phyloP scores from a whole-genome alignment of 2,329 filamentous ascomycete genomes.

The Neonectria neomacrospora region DNA sequence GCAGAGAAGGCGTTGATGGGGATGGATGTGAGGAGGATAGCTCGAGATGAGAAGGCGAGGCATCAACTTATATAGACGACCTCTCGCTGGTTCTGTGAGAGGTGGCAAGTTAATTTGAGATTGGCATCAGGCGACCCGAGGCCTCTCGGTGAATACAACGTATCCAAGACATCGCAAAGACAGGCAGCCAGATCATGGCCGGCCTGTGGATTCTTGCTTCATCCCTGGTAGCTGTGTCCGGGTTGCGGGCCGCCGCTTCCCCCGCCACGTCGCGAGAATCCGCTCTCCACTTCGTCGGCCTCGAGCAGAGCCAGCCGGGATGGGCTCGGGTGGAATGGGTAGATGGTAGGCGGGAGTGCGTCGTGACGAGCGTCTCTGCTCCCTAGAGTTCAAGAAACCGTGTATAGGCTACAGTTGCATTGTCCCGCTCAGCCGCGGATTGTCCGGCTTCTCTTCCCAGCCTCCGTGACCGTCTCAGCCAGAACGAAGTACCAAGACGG shows the following conservation, averaged over 20 bases:
- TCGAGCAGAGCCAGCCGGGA: background rate
- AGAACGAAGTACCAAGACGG: background rate
- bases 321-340: constrained; percentile 2
- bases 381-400: background rate
- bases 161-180: background rate
- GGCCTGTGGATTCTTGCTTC: background rate
- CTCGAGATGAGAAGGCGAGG: background rate
- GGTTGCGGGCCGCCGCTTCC: constrained; percentile 22
- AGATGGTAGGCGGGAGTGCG: constrained; percentile 2
- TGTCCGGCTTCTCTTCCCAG: constrained; percentile 8
- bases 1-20: constrained; percentile 7
- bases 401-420: background rate
- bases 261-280: constrained; percentile 2
- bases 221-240: constrained; percentile 18
- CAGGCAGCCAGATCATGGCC: background rate
- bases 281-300: background rate
- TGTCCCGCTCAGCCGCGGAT: constrained; percentile 8
- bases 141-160: background rate
- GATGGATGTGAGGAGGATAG: background rate
- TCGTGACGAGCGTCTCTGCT: background rate
- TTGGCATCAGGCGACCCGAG: background rate
- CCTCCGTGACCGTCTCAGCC: constrained; percentile 9
- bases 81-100: background rate
- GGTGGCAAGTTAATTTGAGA: background rate
- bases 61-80: constrained; percentile 21